Evolutionary conservation across 1,284 basidiomycete species (phyloP), one percentile per base, ranked within the genome.

Genomic region (Xanthoconium separans): DNA sequence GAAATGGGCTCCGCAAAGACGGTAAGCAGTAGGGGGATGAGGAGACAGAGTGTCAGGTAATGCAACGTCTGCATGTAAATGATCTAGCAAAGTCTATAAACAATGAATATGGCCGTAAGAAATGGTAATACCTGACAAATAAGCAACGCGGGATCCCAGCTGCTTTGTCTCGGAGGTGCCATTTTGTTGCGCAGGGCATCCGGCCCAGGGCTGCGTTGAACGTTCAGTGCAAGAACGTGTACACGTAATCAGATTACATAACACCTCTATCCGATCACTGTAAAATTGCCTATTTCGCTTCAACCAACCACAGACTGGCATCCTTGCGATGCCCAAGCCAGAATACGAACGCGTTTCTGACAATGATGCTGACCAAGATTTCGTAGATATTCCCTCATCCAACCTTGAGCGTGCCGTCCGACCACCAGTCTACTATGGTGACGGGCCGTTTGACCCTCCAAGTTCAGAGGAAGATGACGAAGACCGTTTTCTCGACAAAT

Each of bases 11-110:
- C 84, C 1, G 94, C 91, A 65, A 95, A 87, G 13, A 87, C 54
- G 24, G 79, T 72, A 22, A 98, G 82, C 20, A 95, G 69, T 2
- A 91, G 89, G 2, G 95, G 94, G n/a, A 90, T 75, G 55, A 97
- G 75, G 53, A 96, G 61, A 9, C 89, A 86, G 48, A 98, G 81
- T 3, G 89, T 88, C 49, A 98, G 77, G 73, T 98, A 98, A 74
- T 98, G 95, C 29, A 97, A 73, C 0, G 92, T 85, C 75, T 98
- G 96, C 64, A 98, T 78, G 16, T 92, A 85, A 55, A 97, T 81
- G 63, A 98, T 98, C 91, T 98, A 70, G 24, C 12, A 34, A 56
- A 43, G 42, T 51, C 30, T 9, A 45, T 64, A 10, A 62, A 55
- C 7, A 16, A 22, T 29, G 36, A 33, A 40, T 20, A 46, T 34